Percentiles rank a stretch among this genome's conserved stretches.
Conservation (phyloP, 129 eudicot genomes). For the Silybum marianum region DNA sequence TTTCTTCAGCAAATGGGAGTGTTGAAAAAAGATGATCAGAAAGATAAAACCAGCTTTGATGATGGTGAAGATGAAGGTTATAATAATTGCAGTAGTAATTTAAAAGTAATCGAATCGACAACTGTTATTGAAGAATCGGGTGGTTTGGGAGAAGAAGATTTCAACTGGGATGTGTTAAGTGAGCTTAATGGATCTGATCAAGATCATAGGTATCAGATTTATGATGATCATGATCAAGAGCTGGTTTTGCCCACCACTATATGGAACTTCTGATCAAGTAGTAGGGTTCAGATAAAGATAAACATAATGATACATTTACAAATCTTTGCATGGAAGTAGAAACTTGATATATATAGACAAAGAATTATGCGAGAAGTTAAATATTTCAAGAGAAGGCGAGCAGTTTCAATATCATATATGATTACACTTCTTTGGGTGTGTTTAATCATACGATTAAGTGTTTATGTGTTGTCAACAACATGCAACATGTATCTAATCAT, state of each 20-base stretch:
- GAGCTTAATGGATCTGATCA: slow-evolving; percentile 52
- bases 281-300: slow-evolving; percentile 11
- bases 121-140: slow-evolving; percentile 36
- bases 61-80: slow-evolving; percentile 3
- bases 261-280: slow-evolving; percentile 46
- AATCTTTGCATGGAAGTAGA: slow-evolving; percentile 25
- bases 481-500: too few relatives aligned
- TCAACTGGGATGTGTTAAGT: slow-evolving; percentile 73
- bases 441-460: too few relatives aligned
- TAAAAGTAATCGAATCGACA: slow-evolving; percentile 46
- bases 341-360: background rate
- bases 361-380: too few relatives aligned
- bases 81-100: too few relatives aligned
- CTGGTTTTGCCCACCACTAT: slow-evolving; percentile 57
- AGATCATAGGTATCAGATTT: slow-evolving; percentile 40
- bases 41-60: background rate
- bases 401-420: too few relatives aligned
- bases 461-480: too few relatives aligned
- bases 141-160: slow-evolving; percentile 43
- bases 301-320: background rate
- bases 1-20: slow-evolving; percentile 92
- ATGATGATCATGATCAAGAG: slow-evolving; percentile 53
- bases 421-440: too few relatives aligned
- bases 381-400: too few relatives aligned
- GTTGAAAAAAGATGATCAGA: slow-evolving; percentile 48